Conservation (phyloP, 768 basidiomycete genomes). For the Plicaturopsis crispa region DNA sequence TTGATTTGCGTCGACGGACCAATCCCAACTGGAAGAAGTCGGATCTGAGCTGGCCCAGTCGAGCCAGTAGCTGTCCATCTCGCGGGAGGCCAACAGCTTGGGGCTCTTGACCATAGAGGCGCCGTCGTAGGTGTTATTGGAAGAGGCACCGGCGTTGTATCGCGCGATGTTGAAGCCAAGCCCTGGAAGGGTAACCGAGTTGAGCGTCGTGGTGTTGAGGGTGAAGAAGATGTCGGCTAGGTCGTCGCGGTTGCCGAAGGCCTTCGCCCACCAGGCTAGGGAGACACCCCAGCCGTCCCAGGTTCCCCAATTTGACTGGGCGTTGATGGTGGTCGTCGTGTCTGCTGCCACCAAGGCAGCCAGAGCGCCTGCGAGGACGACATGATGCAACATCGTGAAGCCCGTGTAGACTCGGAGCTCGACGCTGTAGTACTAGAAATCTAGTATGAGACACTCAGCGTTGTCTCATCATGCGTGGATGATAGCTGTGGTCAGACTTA, state of each 20-base stretch:
- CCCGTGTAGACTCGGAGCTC: no score
- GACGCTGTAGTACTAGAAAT: no score
- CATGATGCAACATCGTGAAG: no score
- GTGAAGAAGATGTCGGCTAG: conserved; percentile 14
- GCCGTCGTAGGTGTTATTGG: conserved; percentile 10
- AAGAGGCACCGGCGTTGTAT: conserved; percentile 11
- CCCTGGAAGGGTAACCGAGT: conserved; percentile 8
- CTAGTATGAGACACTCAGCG: no score
- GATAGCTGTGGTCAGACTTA: no score
- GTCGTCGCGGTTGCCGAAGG: conserved; percentile 8
- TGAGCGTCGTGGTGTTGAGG: conserved; percentile 7
- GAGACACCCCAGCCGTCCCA: conserved; percentile 14
- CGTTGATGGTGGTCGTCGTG: conserved; percentile 8
- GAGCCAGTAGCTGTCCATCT: conserved; percentile 10
- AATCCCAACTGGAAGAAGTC: conserved; percentile 8
- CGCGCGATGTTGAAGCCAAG: conserved; percentile 11
- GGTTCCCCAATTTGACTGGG: conserved; percentile 9
- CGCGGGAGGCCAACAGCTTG: conserved; percentile 7
- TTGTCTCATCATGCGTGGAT: no score
- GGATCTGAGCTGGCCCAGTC: conserved; percentile 9
- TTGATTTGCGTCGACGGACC: conserved; percentile 13
- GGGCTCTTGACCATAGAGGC: conserved; percentile 9
- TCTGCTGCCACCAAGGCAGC: conserved; percentile 3
- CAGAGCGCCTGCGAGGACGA: no score
- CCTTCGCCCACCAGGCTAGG: conserved; percentile 14